phyloP scores from a whole-genome alignment of 129 eudicot genomes.

The Smallanthus sonchifolius region DNA sequence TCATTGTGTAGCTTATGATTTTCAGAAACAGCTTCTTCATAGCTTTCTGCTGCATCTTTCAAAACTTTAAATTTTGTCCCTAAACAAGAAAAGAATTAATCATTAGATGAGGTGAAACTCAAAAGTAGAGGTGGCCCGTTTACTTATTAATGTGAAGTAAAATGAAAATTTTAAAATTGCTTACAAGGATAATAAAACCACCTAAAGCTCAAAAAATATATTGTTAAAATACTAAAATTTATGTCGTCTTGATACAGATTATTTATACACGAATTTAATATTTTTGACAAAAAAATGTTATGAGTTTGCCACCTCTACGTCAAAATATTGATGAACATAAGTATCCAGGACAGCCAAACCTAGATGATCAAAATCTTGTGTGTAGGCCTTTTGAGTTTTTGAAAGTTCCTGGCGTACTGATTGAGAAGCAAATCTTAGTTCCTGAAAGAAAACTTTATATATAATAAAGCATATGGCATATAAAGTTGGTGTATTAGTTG shows the following conservation, averaged over 20 bases:
- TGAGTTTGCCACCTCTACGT: not conserved
- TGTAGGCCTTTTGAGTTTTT: conserved; percentile 55
- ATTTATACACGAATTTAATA: not conserved
- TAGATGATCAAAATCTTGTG: conserved; percentile 60
- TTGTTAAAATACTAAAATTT: not conserved
- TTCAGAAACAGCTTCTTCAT: conserved; percentile 57
- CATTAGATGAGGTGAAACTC: not conserved
- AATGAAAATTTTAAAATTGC: not conserved
- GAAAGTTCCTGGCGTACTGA: conserved; percentile 68
- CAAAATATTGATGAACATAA: not conserved
- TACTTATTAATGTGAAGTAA: not conserved
- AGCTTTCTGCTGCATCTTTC: conserved; percentile 65
- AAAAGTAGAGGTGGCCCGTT: conserved; percentile 2
- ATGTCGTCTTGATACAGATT: not conserved
- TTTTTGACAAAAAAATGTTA: not conserved
- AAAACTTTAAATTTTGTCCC: conserved; percentile 54
- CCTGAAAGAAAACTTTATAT: conserved; percentile 48
- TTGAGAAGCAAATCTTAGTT: conserved; percentile 78
- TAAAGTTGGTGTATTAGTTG: not conserved
- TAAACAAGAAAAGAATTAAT: conserved; percentile 8
- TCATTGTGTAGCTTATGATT: conserved; percentile 90
- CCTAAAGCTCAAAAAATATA: not conserved
- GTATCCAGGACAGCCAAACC: conserved; percentile 36
- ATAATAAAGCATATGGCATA: not conserved
- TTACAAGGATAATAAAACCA: not conserved